These are phyloP conservation scores for Arthroderma uncinatum DNA, from an alignment of 2,329 filamentous ascomycete species.

Conservation along the genomic window DNA sequence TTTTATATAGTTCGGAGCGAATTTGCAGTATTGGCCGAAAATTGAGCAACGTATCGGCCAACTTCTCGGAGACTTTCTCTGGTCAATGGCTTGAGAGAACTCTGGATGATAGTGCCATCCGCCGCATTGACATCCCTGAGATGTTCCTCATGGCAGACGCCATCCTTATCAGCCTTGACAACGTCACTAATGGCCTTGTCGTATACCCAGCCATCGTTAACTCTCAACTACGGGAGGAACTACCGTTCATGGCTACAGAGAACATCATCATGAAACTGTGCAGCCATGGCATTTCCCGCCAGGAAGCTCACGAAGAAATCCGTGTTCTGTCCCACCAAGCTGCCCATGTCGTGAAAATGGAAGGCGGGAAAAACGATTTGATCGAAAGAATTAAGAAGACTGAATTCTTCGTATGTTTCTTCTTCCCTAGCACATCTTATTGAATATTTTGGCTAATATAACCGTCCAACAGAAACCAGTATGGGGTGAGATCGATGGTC, in stretches of 20 bases:
- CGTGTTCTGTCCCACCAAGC: conserved; percentile 72
- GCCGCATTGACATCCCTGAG: conserved; percentile 51
- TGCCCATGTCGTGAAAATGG: conserved; percentile 55
- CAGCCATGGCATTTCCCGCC: conserved; percentile 57
- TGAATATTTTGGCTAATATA: conserved; percentile 1
- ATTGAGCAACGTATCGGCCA: conserved; percentile 43
- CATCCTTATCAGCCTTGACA: conserved; percentile 55
- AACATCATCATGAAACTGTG: conserved; percentile 68
- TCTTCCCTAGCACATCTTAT: conserved; percentile 23
- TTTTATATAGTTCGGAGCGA: conserved; percentile 39
- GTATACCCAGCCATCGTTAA: conserved; percentile 67
- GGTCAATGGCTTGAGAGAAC: conserved; percentile 69
- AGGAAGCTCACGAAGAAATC: conserved; percentile 80
- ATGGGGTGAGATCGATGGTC: conserved; percentile 54
- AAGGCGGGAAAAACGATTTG: conserved; percentile 69
- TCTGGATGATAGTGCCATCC: conserved; percentile 53
- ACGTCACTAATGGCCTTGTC: conserved; percentile 57
- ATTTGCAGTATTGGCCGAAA: conserved; percentile 49
- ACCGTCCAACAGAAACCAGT: conserved; percentile 38
- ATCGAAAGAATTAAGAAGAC: conserved; percentile 63
- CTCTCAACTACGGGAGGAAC: conserved; percentile 57
- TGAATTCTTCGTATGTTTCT: conserved; percentile 54
- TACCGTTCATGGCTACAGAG: conserved; percentile 75
- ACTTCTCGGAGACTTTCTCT: conserved; percentile 55
- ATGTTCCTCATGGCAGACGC: conserved; percentile 58